phyloP scores from a whole-genome alignment of 2,329 filamentous ascomycete genomes.

The Nectriaceae sp. region DNA sequence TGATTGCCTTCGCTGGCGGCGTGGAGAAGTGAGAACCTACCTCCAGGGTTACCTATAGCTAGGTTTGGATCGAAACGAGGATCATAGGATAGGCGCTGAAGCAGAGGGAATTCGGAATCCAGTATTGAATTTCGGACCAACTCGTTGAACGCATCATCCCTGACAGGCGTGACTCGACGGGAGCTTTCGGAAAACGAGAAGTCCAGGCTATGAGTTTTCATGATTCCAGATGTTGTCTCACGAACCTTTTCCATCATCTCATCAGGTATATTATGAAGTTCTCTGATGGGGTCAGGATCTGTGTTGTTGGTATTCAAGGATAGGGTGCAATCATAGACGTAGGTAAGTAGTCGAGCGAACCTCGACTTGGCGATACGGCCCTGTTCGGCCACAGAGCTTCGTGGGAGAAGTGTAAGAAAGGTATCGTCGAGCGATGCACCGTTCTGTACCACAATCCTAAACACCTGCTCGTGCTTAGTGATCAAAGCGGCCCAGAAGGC shows the following conservation, averaged over 20 bases:
- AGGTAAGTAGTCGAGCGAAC: slow-evolving; percentile 24
- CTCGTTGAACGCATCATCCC: slow-evolving; percentile 20
- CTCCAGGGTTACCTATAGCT: slow-evolving; percentile 7
- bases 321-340: slow-evolving; percentile 26
- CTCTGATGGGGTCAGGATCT: not conserved
- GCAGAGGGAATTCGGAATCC: slow-evolving; percentile 21
- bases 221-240: slow-evolving; percentile 11
- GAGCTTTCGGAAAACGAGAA: slow-evolving; percentile 12
- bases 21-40: slow-evolving; percentile 33
- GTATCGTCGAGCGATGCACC: slow-evolving; percentile 18
- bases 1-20: slow-evolving; percentile 29
- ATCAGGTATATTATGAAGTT: not conserved
- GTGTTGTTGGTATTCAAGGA: not conserved
- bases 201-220: slow-evolving; percentile 14
- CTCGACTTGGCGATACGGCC: slow-evolving; percentile 10
- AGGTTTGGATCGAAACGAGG: slow-evolving; percentile 34
- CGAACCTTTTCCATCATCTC: slow-evolving; percentile 14
- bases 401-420: slow-evolving; percentile 18
- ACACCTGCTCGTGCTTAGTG: slow-evolving; percentile 25
- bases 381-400: slow-evolving; percentile 11
- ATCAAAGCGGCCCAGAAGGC: slow-evolving; percentile 30
- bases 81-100: slow-evolving; percentile 32
- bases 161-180: slow-evolving; percentile 10
- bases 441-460: slow-evolving; percentile 18
- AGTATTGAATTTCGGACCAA: slow-evolving; percentile 28